Evolutionary conservation across 108 stramenopile genomes (phyloP).

Genomic region (Conticribra guillardii): DNA sequence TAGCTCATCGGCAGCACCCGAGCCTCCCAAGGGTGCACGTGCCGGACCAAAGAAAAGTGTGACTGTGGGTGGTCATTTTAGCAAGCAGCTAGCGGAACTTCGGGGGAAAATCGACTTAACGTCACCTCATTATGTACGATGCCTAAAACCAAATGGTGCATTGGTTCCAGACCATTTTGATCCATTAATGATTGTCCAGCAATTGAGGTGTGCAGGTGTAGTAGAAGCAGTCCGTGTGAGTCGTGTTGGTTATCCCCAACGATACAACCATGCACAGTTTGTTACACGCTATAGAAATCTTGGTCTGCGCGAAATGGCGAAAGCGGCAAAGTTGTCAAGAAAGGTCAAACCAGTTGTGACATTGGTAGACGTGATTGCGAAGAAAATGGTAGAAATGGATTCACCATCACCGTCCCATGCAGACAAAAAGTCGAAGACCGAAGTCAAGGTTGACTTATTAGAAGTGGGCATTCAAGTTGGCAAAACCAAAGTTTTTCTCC

Average conservation of each 20-base stretch:
- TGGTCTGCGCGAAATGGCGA: slow-evolving; percentile 47
- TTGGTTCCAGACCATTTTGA: slow-evolving; percentile 64
- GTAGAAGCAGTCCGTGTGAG: slow-evolving; percentile 72
- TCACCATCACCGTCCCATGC: slow-evolving; percentile 6
- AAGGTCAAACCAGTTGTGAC: slow-evolving; percentile 55
- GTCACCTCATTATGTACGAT: slow-evolving; percentile 81
- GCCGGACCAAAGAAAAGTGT: slow-evolving; percentile 36
- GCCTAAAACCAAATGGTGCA: slow-evolving; percentile 78
- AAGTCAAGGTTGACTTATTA: slow-evolving; percentile 18
- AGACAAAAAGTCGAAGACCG: slow-evolving; percentile 13
- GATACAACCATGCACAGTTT: slow-evolving; percentile 59
- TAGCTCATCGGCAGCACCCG: slow-evolving; percentile 30
- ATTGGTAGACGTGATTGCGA: slow-evolving; percentile 44
- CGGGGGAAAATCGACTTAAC: slow-evolving; percentile 59
- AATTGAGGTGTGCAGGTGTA: slow-evolving; percentile 78
- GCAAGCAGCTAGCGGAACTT: slow-evolving; percentile 63
- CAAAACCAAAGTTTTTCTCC: slow-evolving; percentile 71
- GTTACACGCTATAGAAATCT: slow-evolving; percentile 51
- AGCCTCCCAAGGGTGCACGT: slow-evolving; percentile 30
- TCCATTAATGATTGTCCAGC: slow-evolving; percentile 60
- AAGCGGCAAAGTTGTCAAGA: slow-evolving; percentile 44
- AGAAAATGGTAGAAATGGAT: slow-evolving; percentile 18
- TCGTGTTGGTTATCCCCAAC: slow-evolving; percentile 71
- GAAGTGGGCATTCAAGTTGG: slow-evolving; percentile 63
- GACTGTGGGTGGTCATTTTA: slow-evolving; percentile 72